phyloP scores from a whole-genome alignment of 306 rosid species.

The Cicer judaicum region DNA sequence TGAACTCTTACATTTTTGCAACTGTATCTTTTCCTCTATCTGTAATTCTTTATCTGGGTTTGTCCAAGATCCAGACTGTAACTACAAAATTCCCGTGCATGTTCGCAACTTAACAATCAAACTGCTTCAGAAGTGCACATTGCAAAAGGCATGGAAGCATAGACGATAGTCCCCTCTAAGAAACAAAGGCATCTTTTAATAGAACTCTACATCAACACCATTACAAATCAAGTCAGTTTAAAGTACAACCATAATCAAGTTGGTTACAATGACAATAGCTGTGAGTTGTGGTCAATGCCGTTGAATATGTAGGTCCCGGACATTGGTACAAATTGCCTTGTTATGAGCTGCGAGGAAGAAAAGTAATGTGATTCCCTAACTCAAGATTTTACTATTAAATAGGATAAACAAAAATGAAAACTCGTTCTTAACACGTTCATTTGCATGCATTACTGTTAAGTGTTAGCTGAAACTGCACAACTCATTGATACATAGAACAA shows the following conservation, averaged over 20 bases:
- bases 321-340: conserved; percentile 94
- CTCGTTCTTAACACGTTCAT: background rate
- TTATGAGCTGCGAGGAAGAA: conserved; percentile 69
- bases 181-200: conserved; percentile 44
- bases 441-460: background rate
- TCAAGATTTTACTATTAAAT: conserved; percentile 5
- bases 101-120: conserved; percentile 11
- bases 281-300: conserved; percentile 95
- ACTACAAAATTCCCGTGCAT: conserved; percentile 40
- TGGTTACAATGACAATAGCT: conserved; percentile 66
- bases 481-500: background rate
- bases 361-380: conserved; percentile 14
- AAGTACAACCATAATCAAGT: conserved; percentile 23
- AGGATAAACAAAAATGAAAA: conserved; percentile 2
- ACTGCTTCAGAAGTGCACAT: conserved; percentile 16
- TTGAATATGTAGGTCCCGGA: conserved; percentile 88
- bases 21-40: background rate
- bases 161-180: conserved; percentile 14
- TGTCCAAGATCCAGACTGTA: conserved; percentile 16
- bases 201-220: conserved; percentile 37
- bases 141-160: conserved; percentile 21
- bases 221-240: conserved; percentile 32
- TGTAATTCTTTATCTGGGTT: background rate
- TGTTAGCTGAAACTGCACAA: conserved; percentile 15
- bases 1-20: background rate